Percentiles rank a stretch among this genome's conserved stretches.
These are phyloP conservation scores for Tolypocladium guangdongense DNA, from an alignment of 2,329 filamentous ascomycete genomes.

Conservation along the genomic window DNA sequence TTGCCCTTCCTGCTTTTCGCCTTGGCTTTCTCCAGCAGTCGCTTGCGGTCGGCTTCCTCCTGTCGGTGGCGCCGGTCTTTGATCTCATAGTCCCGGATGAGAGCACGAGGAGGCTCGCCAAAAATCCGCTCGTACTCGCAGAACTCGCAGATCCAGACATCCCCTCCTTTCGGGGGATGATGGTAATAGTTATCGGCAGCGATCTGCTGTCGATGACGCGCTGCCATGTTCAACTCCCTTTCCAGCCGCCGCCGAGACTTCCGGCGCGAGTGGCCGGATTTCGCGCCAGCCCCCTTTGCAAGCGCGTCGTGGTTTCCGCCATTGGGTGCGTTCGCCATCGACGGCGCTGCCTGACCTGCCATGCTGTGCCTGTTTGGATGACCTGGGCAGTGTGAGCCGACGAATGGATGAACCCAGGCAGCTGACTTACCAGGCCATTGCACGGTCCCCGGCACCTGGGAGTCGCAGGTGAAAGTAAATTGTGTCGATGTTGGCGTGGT, in stretches of 20 bases:
- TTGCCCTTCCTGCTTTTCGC: conserved; percentile 85
- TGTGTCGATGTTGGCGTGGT: conserved; percentile 65
- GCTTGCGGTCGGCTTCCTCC: conserved; percentile 73
- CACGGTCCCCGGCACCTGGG: conserved; percentile 70
- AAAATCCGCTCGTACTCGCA: conserved; percentile 97
- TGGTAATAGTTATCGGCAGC: conserved; percentile 69
- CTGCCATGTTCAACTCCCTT: conserved; percentile 64
- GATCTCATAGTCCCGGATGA: conserved; percentile 88
- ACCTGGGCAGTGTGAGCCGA: conserved; percentile 8
- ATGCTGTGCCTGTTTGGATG: conserved; percentile 13
- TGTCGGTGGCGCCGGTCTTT: conserved; percentile 81
- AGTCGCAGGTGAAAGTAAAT: conserved; percentile 94
- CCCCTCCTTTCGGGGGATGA: conserved; percentile 57
- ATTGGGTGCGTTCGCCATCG: conserved; percentile 7
- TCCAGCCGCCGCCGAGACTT: conserved; percentile 56
- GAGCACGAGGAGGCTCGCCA: conserved; percentile 68
- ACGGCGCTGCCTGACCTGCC: conserved; percentile 6
- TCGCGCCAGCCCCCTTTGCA: conserved; percentile 19
- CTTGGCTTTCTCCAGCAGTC: conserved; percentile 84
- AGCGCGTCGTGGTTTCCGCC: conserved; percentile 21
- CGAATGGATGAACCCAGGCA: neutral
- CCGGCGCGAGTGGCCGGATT: conserved; percentile 24
- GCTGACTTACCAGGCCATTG: conserved; percentile 53
- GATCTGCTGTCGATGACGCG: conserved; percentile 64
- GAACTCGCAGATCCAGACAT: conserved; percentile 94